Evolutionary conservation across 331 rosid species (phyloP).

Genomic region (Stylosanthes scabra): DNA sequence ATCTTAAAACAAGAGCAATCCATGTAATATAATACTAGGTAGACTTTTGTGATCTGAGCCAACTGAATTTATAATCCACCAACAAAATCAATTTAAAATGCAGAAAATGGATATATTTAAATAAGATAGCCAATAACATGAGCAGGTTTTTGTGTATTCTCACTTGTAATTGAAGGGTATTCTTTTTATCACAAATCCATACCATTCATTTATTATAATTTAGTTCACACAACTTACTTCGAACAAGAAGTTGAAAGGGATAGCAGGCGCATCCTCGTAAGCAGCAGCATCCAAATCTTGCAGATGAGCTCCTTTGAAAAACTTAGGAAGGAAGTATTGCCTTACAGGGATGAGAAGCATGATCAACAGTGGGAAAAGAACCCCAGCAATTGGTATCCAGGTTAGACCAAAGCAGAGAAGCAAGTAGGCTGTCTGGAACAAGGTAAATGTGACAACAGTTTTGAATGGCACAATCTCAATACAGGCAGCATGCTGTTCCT

Average conservation of each 20-base stretch:
- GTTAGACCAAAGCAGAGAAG: constrained; percentile 82
- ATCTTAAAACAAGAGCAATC: constrained; percentile 17
- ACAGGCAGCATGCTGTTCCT: constrained; percentile 64
- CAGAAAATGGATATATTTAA: background rate
- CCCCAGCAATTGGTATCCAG: constrained; percentile 93
- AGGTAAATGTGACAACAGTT: constrained; percentile 66
- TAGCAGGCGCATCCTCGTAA: constrained; percentile 76
- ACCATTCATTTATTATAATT: background rate
- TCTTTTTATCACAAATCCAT: background rate
- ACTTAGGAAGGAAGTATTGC: constrained; percentile 78
- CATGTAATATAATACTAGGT: background rate
- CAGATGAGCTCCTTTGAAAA: constrained; percentile 81
- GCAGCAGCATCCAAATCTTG: constrained; percentile 89
- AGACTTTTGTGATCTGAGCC: constrained; percentile 8
- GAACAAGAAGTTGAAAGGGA: constrained; percentile 68
- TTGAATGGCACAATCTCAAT: constrained; percentile 80
- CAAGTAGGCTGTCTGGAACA: constrained; percentile 75
- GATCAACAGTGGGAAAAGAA: constrained; percentile 86
- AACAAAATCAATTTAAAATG: background rate
- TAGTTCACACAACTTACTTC: constrained; percentile 54
- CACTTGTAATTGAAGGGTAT: background rate
- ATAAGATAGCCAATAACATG: background rate
- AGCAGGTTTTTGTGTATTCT: constrained; percentile 13
- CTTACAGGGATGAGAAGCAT: constrained; percentile 92
- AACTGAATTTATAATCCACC: background rate